Evolutionary conservation across 2,329 filamentous ascomycete genomes (phyloP), one percentile per base, ranked within the genome.

Genomic region (Ophiostoma ips): DNA sequence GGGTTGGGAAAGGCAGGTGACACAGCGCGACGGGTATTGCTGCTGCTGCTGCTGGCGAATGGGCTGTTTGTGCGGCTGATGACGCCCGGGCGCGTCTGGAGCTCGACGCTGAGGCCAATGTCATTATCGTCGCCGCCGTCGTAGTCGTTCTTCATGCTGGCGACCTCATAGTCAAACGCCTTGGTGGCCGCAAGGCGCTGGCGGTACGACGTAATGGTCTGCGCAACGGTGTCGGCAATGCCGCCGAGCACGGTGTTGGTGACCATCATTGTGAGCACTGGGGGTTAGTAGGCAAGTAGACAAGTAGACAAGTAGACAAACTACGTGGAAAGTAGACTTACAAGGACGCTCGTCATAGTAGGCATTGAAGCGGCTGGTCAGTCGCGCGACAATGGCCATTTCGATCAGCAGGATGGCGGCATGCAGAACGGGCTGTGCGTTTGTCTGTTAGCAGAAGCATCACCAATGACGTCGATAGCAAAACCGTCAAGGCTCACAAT

Each of bases 191-290:
- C 86, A 53, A 77, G 76, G 3, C 79, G 77, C 62, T 83, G 68
- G 52, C 85, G 82, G 53, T 95, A 77, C 18, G 88, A 80, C 3
- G 92, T 94, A 63, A 98, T 84, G 52, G 85, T 82, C 66, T 98
- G 92, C 52, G 92, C 92, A 45, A 94, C 87, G 33, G 92, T 96
- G 67, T 98, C 92, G 66, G 92, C 92, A 58, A 98, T 83, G 59
- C 92, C 92, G 69, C 87, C 88, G 52, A 98, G 80, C 51, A 96
- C 83, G 58, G 92, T 86, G 70, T 98, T 98, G 64, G 90, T 95
- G 63, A 95, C 87, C 90, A 98, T 98, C 68, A 94, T 98, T 55
- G 92, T 98, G 61, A 98, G 78, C 38, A 98, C 86, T 85, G 63
- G 30, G 33, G 51, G 45, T 48, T 13, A 34, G 34, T 3, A 16